Percentiles rank a stretch among this genome's conserved stretches.
phyloP scores from a whole-genome alignment of 768 basidiomycete species.

The Lactarius indigo region DNA sequence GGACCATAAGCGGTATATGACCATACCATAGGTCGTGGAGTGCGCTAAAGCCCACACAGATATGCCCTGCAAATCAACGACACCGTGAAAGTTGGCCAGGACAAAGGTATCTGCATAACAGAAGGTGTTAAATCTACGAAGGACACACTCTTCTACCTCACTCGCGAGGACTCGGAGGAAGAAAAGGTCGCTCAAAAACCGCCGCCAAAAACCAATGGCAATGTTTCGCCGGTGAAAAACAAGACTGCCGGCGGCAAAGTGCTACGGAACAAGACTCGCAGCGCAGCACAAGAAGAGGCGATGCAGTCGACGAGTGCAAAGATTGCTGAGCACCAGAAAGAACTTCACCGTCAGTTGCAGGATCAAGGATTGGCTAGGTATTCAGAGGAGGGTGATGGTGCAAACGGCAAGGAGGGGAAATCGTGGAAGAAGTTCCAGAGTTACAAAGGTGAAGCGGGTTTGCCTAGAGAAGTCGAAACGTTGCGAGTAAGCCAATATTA shows the following conservation, averaged over 20 bases:
- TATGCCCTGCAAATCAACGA: constrained; percentile 88
- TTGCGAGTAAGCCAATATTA: constrained; percentile 56
- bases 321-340: constrained; percentile 83
- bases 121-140: constrained; percentile 81
- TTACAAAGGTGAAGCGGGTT: constrained; percentile 89
- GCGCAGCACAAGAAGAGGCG: constrained; percentile 81
- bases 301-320: constrained; percentile 72
- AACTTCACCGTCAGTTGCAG: constrained; percentile 75
- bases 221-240: constrained; percentile 56
- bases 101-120: constrained; percentile 67
- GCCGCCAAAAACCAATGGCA: constrained; percentile 60
- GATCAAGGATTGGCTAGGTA: constrained; percentile 77
- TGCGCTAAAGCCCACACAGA: constrained; percentile 37
- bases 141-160: constrained; percentile 85
- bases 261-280: constrained; percentile 85
- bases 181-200: constrained; percentile 56
- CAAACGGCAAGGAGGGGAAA: constrained; percentile 82
- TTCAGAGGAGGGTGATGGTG: constrained; percentile 74
- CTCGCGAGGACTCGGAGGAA: constrained; percentile 53
- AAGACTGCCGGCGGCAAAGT: constrained; percentile 83
- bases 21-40: neutral
- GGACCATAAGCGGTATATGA: constrained; percentile 67
- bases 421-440: constrained; percentile 95
- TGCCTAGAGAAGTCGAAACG: constrained; percentile 80
- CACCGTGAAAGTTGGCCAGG: constrained; percentile 73